Evolutionary conservation across 1,284 basidiomycete species (phyloP), one percentile per base, ranked within the genome.

Genomic region (Kalmanozyma brasiliensis): DNA sequence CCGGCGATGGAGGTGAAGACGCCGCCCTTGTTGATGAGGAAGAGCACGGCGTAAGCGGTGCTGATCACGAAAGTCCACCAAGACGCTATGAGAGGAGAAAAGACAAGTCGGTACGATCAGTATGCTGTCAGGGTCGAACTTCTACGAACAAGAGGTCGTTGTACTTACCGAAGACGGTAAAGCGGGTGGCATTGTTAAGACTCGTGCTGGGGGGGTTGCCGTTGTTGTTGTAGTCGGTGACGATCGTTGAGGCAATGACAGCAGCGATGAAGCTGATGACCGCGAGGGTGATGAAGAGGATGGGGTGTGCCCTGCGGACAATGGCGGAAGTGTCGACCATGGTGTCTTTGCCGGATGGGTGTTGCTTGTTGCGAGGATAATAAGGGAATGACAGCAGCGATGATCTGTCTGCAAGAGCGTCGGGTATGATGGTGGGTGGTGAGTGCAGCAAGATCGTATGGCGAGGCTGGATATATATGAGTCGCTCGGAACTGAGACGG

Each of bases 11-110:
- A 80, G 22, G 80, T 81, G 53, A 81, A 30, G 20, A 75, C 70
- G 36, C 80, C 80, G 35, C 80, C 80, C 22, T 69, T 61, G 43
- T 73, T 78, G n/a, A 63, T 58, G 8, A 82, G 71, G 76, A 82
- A 80, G 48, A 79, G 71, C 46, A 44, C 76, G 40, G 66, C 76
- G 61, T 78, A 82, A 46, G 55, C 29, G n/a, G 70, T 49, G 34
- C 64, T 59, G 49, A 79, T 67, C 40, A 79, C 34, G 72, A 82
- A 78, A 36, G 73, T 72, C 76, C 74, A 81, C 80, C 80, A 82
- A 30, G 76, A 76, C 30, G 63, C 58, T n/a, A n/a, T n/a, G n/a
- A n/a, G n/a, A n/a, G n/a, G n/a, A n/a, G n/a, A n/a, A n/a, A n/a
- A n/a, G n/a, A n/a, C n/a, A n/a, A n/a, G n/a, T n/a, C n/a, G n/a